Base-by-base conservation (phyloP, 2,329 filamentous ascomycete genomes). In the Colletotrichum nymphaeae region DNA sequence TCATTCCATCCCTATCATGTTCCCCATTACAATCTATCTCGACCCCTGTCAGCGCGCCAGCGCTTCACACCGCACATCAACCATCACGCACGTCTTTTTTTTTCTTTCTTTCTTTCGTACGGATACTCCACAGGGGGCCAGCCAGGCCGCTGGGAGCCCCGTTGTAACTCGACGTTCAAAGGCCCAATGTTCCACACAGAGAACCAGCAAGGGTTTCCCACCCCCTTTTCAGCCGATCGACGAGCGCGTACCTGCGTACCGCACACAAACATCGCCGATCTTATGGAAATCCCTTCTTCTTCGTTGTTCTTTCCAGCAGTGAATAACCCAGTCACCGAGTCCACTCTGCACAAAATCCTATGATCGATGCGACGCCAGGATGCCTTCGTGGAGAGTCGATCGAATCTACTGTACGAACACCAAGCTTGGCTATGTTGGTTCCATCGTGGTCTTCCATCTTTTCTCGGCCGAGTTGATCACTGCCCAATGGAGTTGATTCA, bases 61-160 rank as follows among this genome's bases (percentile, higher is more conserved):
- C 58, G 70, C 70, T 69, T 69, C 70, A 70, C 70, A 70, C 67
- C 67, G 69, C 49, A 72, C 69, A 72, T 68, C 42, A 11, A 22
- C 42, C 42, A 49, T 49, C 58, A 72, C 67, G 30, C 55, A 49
- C 32, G 14, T 53, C 49, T 57, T 71, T 42, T 37, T 16, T 37
- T 30, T 32, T 32, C 9, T 9, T 9, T 8, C 9, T 32, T 71
- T 42, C 24, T 16, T 22, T 14, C 19, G 11, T n/a, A n/a, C 42
- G n/a, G n/a, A n/a, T 63, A 14, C 53, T 56, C 67, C 66, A 70
- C 67, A 19, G 30, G 60, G 53, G 32, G 26, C 70, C 55, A 30
- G n/a, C 67, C 67, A 24, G 37, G 60, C 53, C 62, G 22, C 24
- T 59, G 67, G 67, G 42, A 37, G 26, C 68, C 53, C 14, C 53